Conservation (phyloP, 768 basidiomycete species). For the Podaxis sp. region DNA sequence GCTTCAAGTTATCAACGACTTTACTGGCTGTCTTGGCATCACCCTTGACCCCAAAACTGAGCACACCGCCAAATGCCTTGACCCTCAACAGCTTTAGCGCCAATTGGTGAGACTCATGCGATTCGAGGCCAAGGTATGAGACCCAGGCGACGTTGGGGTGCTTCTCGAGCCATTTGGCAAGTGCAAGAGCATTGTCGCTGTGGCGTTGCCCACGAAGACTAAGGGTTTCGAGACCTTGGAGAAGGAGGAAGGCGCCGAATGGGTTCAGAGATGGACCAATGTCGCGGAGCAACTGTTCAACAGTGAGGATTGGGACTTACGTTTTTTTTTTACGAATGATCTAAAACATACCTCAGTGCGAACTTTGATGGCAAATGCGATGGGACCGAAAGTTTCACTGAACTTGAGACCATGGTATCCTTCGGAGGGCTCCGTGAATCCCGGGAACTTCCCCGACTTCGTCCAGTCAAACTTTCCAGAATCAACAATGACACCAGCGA, state of each 20-base stretch:
- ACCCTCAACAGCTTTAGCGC: slow-evolving; percentile 54
- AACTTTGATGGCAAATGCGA: slow-evolving; percentile 65
- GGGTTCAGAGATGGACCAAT: slow-evolving; percentile 64
- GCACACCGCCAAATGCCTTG: slow-evolving; percentile 62
- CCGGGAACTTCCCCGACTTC: slow-evolving; percentile 63
- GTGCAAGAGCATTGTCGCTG: slow-evolving; percentile 60
- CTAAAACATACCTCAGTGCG: slow-evolving; percentile 38
- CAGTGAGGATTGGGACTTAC: neutral
- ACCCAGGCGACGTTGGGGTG: slow-evolving; percentile 74
- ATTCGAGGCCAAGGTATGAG: slow-evolving; percentile 65
- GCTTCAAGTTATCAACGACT: slow-evolving; percentile 64
- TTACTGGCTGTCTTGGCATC: slow-evolving; percentile 45
- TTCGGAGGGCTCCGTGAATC: slow-evolving; percentile 69
- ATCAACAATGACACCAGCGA: slow-evolving; percentile 73
- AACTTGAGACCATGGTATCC: slow-evolving; percentile 73
- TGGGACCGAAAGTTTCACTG: slow-evolving; percentile 57
- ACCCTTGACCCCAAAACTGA: slow-evolving; percentile 75
- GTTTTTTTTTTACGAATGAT: neutral
- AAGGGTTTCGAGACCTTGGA: slow-evolving; percentile 80
- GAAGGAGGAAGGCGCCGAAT: slow-evolving; percentile 67
- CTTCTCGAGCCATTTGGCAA: slow-evolving; percentile 62
- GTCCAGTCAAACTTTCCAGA: slow-evolving; percentile 73
- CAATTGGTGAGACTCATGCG: slow-evolving; percentile 54
- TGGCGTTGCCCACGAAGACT: slow-evolving; percentile 69
- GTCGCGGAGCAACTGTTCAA: slow-evolving; percentile 51